phyloP scores from a whole-genome alignment of 208 protist genomes.

The Acanthamoeba divionensis region DNA sequence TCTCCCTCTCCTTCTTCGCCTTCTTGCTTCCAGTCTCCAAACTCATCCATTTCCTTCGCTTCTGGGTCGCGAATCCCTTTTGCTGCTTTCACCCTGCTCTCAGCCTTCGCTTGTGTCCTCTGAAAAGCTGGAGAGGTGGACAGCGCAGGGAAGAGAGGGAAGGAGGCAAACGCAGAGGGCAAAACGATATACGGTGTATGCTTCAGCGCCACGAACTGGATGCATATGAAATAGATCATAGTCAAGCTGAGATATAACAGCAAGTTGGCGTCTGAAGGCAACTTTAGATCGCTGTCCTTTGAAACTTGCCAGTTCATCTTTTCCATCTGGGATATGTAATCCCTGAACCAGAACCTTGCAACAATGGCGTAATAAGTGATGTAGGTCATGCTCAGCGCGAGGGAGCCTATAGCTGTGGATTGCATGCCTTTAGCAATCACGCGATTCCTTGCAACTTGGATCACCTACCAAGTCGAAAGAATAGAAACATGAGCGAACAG shows the following conservation, averaged over 20 bases:
- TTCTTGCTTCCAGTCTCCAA: neutral
- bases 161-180: neutral
- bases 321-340: slow-evolving; percentile 9
- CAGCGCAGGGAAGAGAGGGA: neutral
- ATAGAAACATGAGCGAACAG: no score
- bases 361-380: slow-evolving; percentile 29
- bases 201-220: slow-evolving; percentile 40
- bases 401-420: neutral
- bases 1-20: neutral
- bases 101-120: neutral
- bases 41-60: neutral
- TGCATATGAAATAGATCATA: slow-evolving; percentile 7
- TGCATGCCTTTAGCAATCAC: neutral
- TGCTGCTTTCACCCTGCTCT: neutral
- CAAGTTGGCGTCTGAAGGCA: neutral
- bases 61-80: neutral
- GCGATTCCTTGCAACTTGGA: neutral
- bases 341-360: neutral
- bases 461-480: no score
- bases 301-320: slow-evolving; percentile 7
- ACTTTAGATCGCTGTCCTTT: neutral
- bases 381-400: slow-evolving; percentile 30
- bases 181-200: slow-evolving; percentile 31
- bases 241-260: neutral
- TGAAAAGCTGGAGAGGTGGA: neutral